Evolutionary conservation across 192 early-diverging fungal genomes (phyloP).

Genomic region (Paraglomus occultum): DNA sequence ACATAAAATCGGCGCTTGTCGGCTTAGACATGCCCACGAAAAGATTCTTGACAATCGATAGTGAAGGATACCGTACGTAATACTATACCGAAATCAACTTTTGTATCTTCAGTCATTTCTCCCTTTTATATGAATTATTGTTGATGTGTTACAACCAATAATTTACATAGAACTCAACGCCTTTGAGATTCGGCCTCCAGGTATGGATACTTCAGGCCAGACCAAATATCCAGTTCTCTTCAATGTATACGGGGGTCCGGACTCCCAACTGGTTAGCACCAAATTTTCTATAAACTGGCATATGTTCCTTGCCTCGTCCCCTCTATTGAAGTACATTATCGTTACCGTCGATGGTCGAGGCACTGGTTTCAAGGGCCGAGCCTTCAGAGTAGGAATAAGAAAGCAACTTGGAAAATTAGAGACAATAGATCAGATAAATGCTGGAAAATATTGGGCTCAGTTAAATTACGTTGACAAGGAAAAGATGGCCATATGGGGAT

Average conservation of each 20-base stretch:
- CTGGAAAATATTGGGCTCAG: conserved; percentile 65
- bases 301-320: conserved; percentile 56
- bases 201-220: conserved; percentile 63
- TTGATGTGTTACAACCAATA: not conserved
- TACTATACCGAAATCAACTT: conserved; percentile 32
- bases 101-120: not conserved
- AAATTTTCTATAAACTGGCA: conserved; percentile 72
- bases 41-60: conserved; percentile 36
- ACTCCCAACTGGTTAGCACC: conserved; percentile 75
- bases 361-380: conserved; percentile 82
- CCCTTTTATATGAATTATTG: too few species aligned
- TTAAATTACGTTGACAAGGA: conserved; percentile 76
- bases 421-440: conserved; percentile 82
- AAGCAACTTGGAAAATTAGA: conserved; percentile 81
- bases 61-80: conserved; percentile 38
- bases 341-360: conserved; percentile 86
- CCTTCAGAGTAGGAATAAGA: conserved; percentile 72
- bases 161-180: conserved; percentile 63
- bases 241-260: conserved; percentile 85
- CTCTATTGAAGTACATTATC: conserved; percentile 63
- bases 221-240: conserved; percentile 87
- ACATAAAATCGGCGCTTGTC: conserved; percentile 44
- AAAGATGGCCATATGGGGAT: conserved; percentile 93
- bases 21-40: conserved; percentile 60
- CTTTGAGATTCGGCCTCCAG: conserved; percentile 74